Conservation (phyloP, 1,284 basidiomycete genomes). For the Jaminaea rosea region DNA sequence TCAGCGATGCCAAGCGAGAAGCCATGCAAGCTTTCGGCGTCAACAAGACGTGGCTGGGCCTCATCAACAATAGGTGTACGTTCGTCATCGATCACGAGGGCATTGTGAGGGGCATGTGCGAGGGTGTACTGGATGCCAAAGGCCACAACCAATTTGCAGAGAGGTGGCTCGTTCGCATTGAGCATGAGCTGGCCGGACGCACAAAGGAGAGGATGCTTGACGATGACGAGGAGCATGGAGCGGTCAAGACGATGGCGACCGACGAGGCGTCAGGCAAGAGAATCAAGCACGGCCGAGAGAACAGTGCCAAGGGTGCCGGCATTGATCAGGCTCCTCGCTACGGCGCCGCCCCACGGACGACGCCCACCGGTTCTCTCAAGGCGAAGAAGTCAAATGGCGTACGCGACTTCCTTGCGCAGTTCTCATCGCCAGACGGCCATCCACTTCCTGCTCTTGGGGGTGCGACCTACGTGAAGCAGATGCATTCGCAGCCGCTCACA, state of each 20-base stretch:
- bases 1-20: constrained; percentile 22
- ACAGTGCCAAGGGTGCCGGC: constrained; percentile 3
- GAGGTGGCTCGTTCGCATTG: constrained; percentile 31
- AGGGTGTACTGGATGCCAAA: constrained; percentile 26
- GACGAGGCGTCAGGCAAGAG: background rate
- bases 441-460: too few relatives aligned
- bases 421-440: constrained; percentile 4
- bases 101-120: constrained; percentile 27
- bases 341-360: constrained; percentile 14
- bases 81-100: constrained; percentile 36
- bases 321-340: constrained; percentile 24
- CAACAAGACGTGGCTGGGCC: constrained; percentile 16
- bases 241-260: constrained; percentile 2
- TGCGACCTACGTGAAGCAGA: too few relatives aligned
- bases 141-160: constrained; percentile 34
- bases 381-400: background rate
- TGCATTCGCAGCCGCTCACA: too few relatives aligned
- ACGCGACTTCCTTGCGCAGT: constrained; percentile 1
- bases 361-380: background rate
- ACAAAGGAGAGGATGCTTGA: constrained; percentile 10
- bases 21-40: constrained; percentile 28
- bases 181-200: constrained; percentile 25
- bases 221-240: constrained; percentile 9
- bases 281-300: background rate
- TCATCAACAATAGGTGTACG: constrained; percentile 21